Evolutionary conservation across 768 basidiomycete genomes (phyloP), one percentile per base, ranked within the genome.

Genomic region (Russula compacta): DNA sequence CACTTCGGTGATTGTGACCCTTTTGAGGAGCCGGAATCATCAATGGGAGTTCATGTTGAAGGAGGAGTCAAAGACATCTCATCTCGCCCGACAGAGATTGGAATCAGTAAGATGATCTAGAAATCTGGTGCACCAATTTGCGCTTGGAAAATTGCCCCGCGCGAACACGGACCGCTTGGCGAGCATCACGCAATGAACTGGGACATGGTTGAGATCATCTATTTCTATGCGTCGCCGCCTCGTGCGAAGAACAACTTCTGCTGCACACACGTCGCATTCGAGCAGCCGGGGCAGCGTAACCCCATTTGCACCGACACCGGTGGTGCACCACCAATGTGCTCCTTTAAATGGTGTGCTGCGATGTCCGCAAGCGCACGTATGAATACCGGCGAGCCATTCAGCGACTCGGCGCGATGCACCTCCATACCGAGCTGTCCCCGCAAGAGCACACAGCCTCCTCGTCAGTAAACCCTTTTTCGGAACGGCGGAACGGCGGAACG

Each of bases 351-450:
- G 53, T 81, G 77, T 29, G 86, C 79, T 32, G 85, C 86, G 60
- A 99, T 87, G 73, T 99, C 95, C 14, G 97, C 95, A 33, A 98
- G 76, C 10, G 94, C 95, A 19, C 92, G 85, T 67, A 97, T 88
- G 73, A 99, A 98, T 56, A 95, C 91, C 0, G 97, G 95, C 9
- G 92, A 95, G 64, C 87, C 93, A 72, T 99, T 99, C 58, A 98
- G 78, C 7, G 94, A 94, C 65, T 87, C 92, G 48, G 92, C 87
- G 14, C 97, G 85, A 63, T 88, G 80, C 42, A 94, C 83, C 72
- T 95, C 87, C 67, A 98, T 87, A 11, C 97, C 95, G 64, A 86
- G 88, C 95, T 98, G 65, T 60, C 44, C 47, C 24, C 43, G 44
- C 35, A 29, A 29, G 3, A 29, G n/a, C n/a, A 7, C 21, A 48